phyloP scores from a whole-genome alignment of 345 rosid species.

The Microthlaspi erraticum region DNA sequence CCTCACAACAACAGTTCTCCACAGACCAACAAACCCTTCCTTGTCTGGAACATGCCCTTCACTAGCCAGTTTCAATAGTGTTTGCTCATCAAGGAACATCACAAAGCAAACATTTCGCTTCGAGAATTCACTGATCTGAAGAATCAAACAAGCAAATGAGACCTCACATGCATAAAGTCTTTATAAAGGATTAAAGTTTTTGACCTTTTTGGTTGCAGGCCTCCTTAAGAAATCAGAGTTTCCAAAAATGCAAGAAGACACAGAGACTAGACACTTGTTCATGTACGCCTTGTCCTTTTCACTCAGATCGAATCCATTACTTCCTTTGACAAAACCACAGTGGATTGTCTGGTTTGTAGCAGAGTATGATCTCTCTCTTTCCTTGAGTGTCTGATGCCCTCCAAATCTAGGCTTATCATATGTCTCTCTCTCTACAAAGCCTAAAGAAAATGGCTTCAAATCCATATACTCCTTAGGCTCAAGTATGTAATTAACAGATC shows the following conservation, averaged over 20 bases:
- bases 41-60: constrained; percentile 82
- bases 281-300: constrained; percentile 70
- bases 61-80: constrained; percentile 65
- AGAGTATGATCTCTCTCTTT: constrained; percentile 74
- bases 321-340: constrained; percentile 85
- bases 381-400: constrained; percentile 77
- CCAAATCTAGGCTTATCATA: constrained; percentile 67
- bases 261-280: constrained; percentile 72
- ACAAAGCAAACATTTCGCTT: constrained; percentile 83
- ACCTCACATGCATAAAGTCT: constrained; percentile 14
- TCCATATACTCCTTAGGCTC: constrained; percentile 60
- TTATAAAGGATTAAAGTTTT: neutral
- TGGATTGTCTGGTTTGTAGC: constrained; percentile 72
- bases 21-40: constrained; percentile 75
- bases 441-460: constrained; percentile 60
- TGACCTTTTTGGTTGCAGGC: constrained; percentile 77
- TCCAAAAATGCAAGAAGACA: constrained; percentile 95
- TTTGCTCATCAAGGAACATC: constrained; percentile 91
- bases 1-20: constrained; percentile 80
- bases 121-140: constrained; percentile 87
- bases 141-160: constrained; percentile 34
- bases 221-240: constrained; percentile 91
- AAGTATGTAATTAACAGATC: constrained; percentile 55
- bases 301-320: constrained; percentile 68
- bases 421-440: constrained; percentile 59